Evolutionary conservation across 768 basidiomycete species (phyloP).

Genomic region (Pleurotus tuoliensis): DNA sequence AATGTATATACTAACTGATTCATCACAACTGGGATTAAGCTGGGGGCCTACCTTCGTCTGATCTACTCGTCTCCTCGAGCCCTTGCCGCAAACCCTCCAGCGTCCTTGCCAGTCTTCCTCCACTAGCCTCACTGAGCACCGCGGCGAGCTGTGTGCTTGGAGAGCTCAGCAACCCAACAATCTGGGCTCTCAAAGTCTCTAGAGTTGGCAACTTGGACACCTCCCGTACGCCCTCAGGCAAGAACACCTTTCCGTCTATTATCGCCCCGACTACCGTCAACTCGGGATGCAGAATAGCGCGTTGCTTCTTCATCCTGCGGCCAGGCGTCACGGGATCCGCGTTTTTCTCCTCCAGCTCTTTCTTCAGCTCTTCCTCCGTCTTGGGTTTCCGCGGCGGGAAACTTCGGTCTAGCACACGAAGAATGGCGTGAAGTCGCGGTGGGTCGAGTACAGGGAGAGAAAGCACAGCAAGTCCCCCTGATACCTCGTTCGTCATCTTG

Average conservation of each 20-base stretch:
- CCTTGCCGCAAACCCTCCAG: conserved; percentile 68
- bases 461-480: conserved; percentile 65
- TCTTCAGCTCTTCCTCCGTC: conserved; percentile 47
- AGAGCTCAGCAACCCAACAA: conserved; percentile 78
- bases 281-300: conserved; percentile 56
- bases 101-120: conserved; percentile 65
- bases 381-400: conserved; percentile 57
- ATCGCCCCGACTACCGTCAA: conserved; percentile 74
- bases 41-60: conserved; percentile 11
- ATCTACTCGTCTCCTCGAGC: conserved; percentile 19
- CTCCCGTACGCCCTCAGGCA: conserved; percentile 51
- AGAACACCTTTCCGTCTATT: conserved; percentile 71
- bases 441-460: conserved; percentile 66
- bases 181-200: conserved; percentile 73
- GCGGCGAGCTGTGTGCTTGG: conserved; percentile 73
- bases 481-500: conserved; percentile 50
- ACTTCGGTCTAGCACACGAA: conserved; percentile 62
- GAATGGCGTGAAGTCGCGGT: conserved; percentile 62
- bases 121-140: conserved; percentile 64
- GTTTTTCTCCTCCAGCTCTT: conserved; percentile 47
- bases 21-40: not conserved
- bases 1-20: too few species aligned
- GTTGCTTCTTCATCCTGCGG: conserved; percentile 57
- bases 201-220: conserved; percentile 76
- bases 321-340: conserved; percentile 70